Conservation (phyloP, 768 basidiomycete genomes). For the Lentinus tigrinus region DNA sequence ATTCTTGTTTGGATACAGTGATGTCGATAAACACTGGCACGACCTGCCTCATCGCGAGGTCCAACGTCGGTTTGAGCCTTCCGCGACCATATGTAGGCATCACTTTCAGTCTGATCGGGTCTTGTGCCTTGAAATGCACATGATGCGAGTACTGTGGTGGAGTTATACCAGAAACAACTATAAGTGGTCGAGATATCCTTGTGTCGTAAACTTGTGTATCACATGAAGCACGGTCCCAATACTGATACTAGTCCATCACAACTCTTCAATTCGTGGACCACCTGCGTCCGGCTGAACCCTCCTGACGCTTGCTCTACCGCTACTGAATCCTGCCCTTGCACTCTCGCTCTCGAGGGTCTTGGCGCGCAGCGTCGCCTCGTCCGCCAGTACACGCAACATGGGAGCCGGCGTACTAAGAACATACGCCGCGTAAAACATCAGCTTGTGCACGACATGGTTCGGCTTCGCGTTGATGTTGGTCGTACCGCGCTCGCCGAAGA, state of each 20-base stretch:
- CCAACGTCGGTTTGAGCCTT: no score
- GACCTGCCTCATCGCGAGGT: no score
- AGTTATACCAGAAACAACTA: no score
- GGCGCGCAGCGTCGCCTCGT: slow-evolving; percentile 37
- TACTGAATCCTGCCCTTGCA: neutral
- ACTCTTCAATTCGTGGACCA: slow-evolving; percentile 6
- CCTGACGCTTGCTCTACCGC: neutral
- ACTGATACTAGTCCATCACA: neutral
- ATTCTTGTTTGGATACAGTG: no score
- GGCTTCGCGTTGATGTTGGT: neutral
- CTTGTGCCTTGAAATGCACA: no score
- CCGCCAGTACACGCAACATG: slow-evolving; percentile 40
- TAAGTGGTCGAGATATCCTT: no score
- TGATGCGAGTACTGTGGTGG: no score
- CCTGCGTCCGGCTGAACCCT: neutral
- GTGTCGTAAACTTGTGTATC: neutral
- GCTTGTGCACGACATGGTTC: slow-evolving; percentile 52
- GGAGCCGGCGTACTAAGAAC: slow-evolving; percentile 46
- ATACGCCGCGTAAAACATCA: slow-evolving; percentile 70
- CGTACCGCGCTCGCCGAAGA: slow-evolving; percentile 35
- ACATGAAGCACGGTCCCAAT: neutral
- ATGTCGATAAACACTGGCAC: no score
- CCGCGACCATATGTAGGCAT: no score
- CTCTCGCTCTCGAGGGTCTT: slow-evolving; percentile 27
- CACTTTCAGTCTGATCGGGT: no score